phyloP scores from a whole-genome alignment of 169 alveolate species.

The Condylostoma magnum region DNA sequence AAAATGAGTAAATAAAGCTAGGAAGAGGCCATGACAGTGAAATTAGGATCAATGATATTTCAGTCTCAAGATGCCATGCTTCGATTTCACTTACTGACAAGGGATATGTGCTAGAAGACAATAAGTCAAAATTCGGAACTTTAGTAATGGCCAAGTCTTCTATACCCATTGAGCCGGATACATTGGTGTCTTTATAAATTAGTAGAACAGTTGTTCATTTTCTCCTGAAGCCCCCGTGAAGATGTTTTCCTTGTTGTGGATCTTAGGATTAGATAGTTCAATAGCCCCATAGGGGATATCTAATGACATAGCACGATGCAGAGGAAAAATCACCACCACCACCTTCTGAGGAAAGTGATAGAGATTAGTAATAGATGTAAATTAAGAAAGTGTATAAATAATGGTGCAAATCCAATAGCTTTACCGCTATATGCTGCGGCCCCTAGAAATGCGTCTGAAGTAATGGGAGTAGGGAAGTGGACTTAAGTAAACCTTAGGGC shows the following conservation, averaged over 20 bases:
- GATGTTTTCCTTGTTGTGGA: no score
- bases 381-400: no score
- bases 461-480: constrained; percentile 20
- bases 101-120: constrained; percentile 93
- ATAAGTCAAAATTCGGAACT: constrained; percentile 98
- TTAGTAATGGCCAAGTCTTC: constrained; percentile 70
- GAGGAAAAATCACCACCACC: no score
- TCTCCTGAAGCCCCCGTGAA: no score
- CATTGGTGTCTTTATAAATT: neutral
- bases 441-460: constrained; percentile 9
- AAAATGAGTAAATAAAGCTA: no score
- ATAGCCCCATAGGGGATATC: no score
- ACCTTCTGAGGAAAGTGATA: no score
- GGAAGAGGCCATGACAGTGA: constrained; percentile 99
- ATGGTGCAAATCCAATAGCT: constrained; percentile 28
- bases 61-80: constrained; percentile 97
- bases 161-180: neutral
- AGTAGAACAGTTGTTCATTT: constrained; percentile 1
- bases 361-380: no score
- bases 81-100: constrained; percentile 87
- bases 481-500: constrained; percentile 11
- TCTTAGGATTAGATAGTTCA: no score
- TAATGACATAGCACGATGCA: no score
- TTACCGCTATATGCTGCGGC: constrained; percentile 2
- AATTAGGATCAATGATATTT: constrained; percentile 95